Conservation (phyloP, 2,329 filamentous ascomycete species). For the Colletotrichum karsti region DNA sequence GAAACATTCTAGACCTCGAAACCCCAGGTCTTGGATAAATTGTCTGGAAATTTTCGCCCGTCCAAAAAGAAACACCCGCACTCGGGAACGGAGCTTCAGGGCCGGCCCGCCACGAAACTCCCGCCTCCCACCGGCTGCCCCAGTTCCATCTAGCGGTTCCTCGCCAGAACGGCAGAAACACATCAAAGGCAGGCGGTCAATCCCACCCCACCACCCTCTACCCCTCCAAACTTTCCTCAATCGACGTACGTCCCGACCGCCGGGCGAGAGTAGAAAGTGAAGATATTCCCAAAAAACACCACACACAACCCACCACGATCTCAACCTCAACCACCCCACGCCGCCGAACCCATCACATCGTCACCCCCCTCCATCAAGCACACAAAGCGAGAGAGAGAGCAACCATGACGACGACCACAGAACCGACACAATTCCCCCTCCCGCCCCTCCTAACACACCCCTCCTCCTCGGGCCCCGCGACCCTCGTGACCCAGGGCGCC, state of each 20-base stretch:
- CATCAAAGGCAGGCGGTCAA: background rate
- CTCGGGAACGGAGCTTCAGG: background rate
- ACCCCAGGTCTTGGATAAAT: background rate
- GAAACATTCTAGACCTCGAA: background rate
- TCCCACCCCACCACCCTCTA: background rate
- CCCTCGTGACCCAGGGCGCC: slow-evolving; percentile 89
- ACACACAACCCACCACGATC: background rate
- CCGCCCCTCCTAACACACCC: slow-evolving; percentile 72
- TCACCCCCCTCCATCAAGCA: background rate
- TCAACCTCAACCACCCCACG: background rate
- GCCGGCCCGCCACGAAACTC: background rate
- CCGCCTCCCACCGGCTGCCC: too few relatives aligned
- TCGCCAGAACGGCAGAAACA: background rate
- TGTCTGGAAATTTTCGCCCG: background rate
- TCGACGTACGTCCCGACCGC: background rate
- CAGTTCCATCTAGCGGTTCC: background rate
- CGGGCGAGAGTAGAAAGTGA: background rate
- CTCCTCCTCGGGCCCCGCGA: slow-evolving; percentile 65
- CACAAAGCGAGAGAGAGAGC: background rate
- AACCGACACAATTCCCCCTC: slow-evolving; percentile 53
- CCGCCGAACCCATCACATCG: background rate
- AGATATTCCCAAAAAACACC: slow-evolving; percentile 20
- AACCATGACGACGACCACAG: background rate
- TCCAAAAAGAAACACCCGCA: background rate
- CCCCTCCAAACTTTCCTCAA: slow-evolving; percentile 3